phyloP scores from a whole-genome alignment of 352 stramenopile species.

The Globisporangium radiosum region DNA sequence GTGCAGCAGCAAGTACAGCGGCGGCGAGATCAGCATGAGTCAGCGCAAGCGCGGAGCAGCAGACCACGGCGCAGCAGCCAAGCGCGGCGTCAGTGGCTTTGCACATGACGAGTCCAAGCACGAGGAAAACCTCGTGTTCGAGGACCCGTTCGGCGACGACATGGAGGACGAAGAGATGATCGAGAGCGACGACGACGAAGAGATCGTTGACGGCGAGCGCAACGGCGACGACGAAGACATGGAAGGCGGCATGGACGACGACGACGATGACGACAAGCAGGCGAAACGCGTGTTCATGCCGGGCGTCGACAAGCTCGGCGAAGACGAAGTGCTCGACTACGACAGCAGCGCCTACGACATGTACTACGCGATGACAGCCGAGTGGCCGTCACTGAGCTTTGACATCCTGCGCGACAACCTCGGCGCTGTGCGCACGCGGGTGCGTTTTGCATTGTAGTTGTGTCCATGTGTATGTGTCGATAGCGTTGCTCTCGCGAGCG shows the following conservation, averaged over 20 bases:
- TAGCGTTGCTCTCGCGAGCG: neutral
- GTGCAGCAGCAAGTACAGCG: neutral
- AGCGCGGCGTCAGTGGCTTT: slow-evolving; percentile 38
- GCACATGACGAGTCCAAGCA: slow-evolving; percentile 21
- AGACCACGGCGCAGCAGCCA: slow-evolving; percentile 34
- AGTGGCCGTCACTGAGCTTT: slow-evolving; percentile 98
- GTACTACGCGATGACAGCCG: slow-evolving; percentile 97
- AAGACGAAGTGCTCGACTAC: slow-evolving; percentile 97
- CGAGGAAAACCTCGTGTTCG: slow-evolving; percentile 75
- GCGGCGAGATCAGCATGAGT: slow-evolving; percentile 29
- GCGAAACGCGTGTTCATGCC: slow-evolving; percentile 93
- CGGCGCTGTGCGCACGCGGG: slow-evolving; percentile 84
- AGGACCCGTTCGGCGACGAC: slow-evolving; percentile 87
- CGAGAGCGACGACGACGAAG: slow-evolving; percentile 68
- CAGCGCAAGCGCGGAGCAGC: slow-evolving; percentile 65
- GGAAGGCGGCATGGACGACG: slow-evolving; percentile 49
- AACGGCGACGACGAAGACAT: slow-evolving; percentile 46
- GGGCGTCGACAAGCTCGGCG: slow-evolving; percentile 82
- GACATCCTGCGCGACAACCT: slow-evolving; percentile 96
- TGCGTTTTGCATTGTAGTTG: neutral
- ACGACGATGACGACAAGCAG: slow-evolving; percentile 43
- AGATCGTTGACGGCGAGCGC: slow-evolving; percentile 42
- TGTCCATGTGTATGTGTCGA: neutral
- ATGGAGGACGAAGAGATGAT: slow-evolving; percentile 90
- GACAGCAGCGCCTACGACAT: slow-evolving; percentile 99